Evolutionary conservation across 768 basidiomycete genomes (phyloP).

Genomic region (Phlegmacium glaucopus): DNA sequence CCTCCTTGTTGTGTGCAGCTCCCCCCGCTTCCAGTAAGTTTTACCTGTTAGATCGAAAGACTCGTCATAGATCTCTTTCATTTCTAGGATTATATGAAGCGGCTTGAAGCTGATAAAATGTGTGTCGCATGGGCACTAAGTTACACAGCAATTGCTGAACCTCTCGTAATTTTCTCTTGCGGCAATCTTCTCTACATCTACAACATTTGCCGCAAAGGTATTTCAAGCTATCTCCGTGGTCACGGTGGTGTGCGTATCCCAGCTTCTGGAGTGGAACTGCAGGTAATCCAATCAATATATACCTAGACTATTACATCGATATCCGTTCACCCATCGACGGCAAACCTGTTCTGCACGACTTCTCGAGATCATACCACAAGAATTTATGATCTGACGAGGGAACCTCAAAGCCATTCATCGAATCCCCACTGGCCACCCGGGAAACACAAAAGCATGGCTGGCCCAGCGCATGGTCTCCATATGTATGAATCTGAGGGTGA

Average conservation of each 20-base stretch:
- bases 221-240: slow-evolving; percentile 54
- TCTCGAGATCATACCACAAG: slow-evolving; percentile 69
- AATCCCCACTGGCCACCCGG: slow-evolving; percentile 63
- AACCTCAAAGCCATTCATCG: slow-evolving; percentile 25
- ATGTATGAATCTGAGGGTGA: slow-evolving; percentile 60
- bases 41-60: background rate
- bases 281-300: background rate
- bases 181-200: slow-evolving; percentile 56
- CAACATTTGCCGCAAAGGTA: slow-evolving; percentile 35
- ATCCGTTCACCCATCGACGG: slow-evolving; percentile 54
- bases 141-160: slow-evolving; percentile 42
- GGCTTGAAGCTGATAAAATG: slow-evolving; percentile 30
- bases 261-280: background rate
- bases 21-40: slow-evolving; percentile 23
- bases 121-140: slow-evolving; percentile 60
- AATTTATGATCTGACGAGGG: slow-evolving; percentile 56
- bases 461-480: slow-evolving; percentile 67
- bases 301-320: slow-evolving; percentile 67
- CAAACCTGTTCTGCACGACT: slow-evolving; percentile 65
- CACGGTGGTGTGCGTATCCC: slow-evolving; percentile 63
- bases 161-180: slow-evolving; percentile 55
- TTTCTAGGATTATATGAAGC: slow-evolving; percentile 12
- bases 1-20: slow-evolving; percentile 35
- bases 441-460: slow-evolving; percentile 48
- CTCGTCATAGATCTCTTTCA: background rate